Base-by-base conservation (phyloP, 306 rosid species). In the Arachis stenosperma region DNA sequence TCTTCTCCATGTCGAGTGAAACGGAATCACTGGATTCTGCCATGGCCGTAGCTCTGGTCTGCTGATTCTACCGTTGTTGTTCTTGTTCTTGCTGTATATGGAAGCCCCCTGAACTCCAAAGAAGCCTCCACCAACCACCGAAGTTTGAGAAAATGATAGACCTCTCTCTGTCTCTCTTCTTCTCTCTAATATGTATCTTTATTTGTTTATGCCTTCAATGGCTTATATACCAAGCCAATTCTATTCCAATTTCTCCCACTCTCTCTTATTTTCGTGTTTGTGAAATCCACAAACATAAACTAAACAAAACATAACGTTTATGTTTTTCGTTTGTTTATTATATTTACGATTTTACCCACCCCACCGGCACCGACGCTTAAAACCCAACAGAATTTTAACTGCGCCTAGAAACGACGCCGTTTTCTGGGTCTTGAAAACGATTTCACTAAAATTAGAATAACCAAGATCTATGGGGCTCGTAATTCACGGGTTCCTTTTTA, bases 1-100 rank as follows among this genome's bases (percentile, higher is more conserved):
- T 89, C 91, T 82, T 91, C 87, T 91, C 96, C 86, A 87, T 78
- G 58, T 94, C 84, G 50, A 89, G 60, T 66, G 98, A 84, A 84
- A 89, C 82, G 80, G 88, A 85, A 73, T 94, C 90, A 79, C 70
- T 84, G 3, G 89, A 81, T 14, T 89, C 90, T 48, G 89, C 87
- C 92, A 88, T 94, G 86, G 89, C 87, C 81, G 80, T 8, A 79
- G 84, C 73, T 85, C 80, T 75, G 70, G 39, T 67, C 39, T 48
- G 54, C 40, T 73, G 53, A 2, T 33, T 33, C 37, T 33, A 33
- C 17, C 33, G 77, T 51, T 51, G 53, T 13, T 48, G 8, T 9
- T n/a, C 22, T 11, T 47, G 27, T n/a, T 51, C 11, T 51, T n/a
- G 57, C 6, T 40, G 78, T 71, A 58, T 55, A 77, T 81, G 80